Percentiles rank a stretch among this genome's conserved stretches.
Evolutionary conservation across 2,329 filamentous ascomycete species (phyloP).

Genomic region (Clonostachys sp.): DNA sequence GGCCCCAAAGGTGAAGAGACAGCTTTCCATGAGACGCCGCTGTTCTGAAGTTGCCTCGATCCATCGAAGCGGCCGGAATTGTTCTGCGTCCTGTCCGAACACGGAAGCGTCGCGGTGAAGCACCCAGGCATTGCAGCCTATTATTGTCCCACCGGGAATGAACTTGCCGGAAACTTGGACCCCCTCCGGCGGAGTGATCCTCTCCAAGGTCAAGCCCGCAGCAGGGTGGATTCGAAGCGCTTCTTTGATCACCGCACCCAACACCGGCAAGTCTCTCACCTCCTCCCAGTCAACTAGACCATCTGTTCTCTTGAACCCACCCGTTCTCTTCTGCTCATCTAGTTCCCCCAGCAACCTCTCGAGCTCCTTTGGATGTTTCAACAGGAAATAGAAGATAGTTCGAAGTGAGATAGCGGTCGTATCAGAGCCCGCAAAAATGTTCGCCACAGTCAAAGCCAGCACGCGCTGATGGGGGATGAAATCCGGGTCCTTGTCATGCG

Average conservation of each 20-base stretch:
- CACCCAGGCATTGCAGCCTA: conserved; percentile 30
- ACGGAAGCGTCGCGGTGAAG: conserved; percentile 20
- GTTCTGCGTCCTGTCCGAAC: conserved; percentile 24
- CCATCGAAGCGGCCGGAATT: conserved; percentile 36
- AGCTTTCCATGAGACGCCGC: conserved; percentile 12
- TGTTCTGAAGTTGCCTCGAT: conserved; percentile 15
- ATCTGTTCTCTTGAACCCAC: conserved; percentile 27
- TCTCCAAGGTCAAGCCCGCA: conserved; percentile 41
- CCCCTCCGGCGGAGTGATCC: conserved; percentile 39
- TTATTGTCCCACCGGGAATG: conserved; percentile 20
- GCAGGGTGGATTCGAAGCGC: conserved; percentile 44
- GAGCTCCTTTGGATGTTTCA: conserved; percentile 19
- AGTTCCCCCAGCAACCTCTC: conserved; percentile 15
- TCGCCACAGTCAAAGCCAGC: conserved; percentile 15
- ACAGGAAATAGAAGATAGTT: conserved; percentile 35
- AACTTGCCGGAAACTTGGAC: conserved; percentile 26
- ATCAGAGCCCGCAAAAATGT: conserved; percentile 30
- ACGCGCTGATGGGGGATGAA: conserved; percentile 31
- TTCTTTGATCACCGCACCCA: conserved; percentile 50
- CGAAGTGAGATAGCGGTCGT: conserved; percentile 44
- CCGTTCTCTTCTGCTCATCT: conserved; percentile 7
- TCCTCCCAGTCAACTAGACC: conserved; percentile 13
- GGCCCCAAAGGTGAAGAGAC: conserved; percentile 24
- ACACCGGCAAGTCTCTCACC: conserved; percentile 27
- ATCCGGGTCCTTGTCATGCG: conserved; percentile 31